Evolutionary conservation across 2,329 filamentous ascomycete genomes (phyloP), one percentile per base, ranked within the genome.

Genomic region (Amesomyces nigricolor): DNA sequence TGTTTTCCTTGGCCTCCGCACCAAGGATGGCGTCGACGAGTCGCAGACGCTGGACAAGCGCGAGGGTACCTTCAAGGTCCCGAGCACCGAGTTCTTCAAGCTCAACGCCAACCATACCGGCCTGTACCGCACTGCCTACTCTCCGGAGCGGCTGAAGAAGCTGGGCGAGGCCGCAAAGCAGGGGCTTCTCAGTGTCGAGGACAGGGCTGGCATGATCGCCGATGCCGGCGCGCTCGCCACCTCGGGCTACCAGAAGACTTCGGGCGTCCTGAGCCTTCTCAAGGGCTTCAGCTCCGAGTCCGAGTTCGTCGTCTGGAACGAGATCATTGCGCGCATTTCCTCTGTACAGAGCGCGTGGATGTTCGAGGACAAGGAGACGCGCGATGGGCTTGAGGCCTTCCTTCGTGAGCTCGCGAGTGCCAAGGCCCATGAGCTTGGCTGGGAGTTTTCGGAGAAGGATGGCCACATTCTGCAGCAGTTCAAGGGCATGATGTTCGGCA

Each of bases 301-400:
- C 0, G 89, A 95, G 65, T 96, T 91, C 62, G 89, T 96, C 39
- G 92, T 97, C 3, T 97, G 92, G 92, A 91, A 89, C 63, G 91
- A 96, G 71, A 89, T 97, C 57, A 81, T 91, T 48, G 81, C 87
- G 45, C 86, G 91, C 46, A 80, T 96, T 57, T 83, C 81, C 22
- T 79, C 85, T n/a, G 80, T 97, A 37, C 87, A 91, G 63, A 81
- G 81, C 51, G 88, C 92, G 7, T 97, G 91, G 91, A 77, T 92
- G 47, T 95, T 95, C 62, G 90, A 96, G 70, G 87, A 95, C 56
- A 72, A 86, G 58, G 77, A 83, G 39, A 74, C 84, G 48, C 86
- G 83, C 62, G 83, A 91, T 60, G 89, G 87, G 5, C 78, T 97
- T 43, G 89, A 91, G 73, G 79, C 82, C 13, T 96, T 96, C 78